Conservation (phyloP, 129 eudicot species). For the Arctium lappa region DNA sequence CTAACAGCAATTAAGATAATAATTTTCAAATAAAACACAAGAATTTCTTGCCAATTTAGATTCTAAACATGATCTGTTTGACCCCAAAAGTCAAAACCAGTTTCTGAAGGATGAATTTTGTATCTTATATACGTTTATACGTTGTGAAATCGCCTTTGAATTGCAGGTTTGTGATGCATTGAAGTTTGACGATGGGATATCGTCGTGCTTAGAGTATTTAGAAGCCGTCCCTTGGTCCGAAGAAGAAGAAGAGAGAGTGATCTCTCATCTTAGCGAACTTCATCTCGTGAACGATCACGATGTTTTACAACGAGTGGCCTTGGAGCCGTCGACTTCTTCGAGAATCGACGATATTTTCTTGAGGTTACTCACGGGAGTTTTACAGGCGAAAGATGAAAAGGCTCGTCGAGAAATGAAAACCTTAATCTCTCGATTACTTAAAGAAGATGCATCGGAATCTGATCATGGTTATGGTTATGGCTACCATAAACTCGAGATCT, state of each 20-base stretch:
- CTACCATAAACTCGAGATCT: slow-evolving; percentile 42
- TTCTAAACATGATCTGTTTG: slow-evolving; percentile 1
- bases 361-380: slow-evolving; percentile 50
- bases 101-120: neutral
- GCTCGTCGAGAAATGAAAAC: slow-evolving; percentile 87
- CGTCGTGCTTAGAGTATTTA: slow-evolving; percentile 75
- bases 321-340: slow-evolving; percentile 66
- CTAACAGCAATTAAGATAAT: neutral
- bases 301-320: slow-evolving; percentile 63
- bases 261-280: slow-evolving; percentile 59
- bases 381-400: slow-evolving; percentile 80
- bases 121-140: neutral
- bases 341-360: slow-evolving; percentile 59
- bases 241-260: slow-evolving; percentile 76
- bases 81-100: slow-evolving; percentile 6
- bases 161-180: slow-evolving; percentile 75
- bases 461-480: neutral
- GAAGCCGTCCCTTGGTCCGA: slow-evolving; percentile 95
- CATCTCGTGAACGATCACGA: slow-evolving; percentile 39
- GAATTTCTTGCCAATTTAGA: neutral
- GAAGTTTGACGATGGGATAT: slow-evolving; percentile 69
- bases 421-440: slow-evolving; percentile 59
- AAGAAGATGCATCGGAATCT: slow-evolving; percentile 38
- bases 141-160: neutral
- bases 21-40: neutral